These are phyloP conservation scores for Drechslera avenae DNA, from an alignment of 2,329 filamentous ascomycete species.

Conservation along the genomic window DNA sequence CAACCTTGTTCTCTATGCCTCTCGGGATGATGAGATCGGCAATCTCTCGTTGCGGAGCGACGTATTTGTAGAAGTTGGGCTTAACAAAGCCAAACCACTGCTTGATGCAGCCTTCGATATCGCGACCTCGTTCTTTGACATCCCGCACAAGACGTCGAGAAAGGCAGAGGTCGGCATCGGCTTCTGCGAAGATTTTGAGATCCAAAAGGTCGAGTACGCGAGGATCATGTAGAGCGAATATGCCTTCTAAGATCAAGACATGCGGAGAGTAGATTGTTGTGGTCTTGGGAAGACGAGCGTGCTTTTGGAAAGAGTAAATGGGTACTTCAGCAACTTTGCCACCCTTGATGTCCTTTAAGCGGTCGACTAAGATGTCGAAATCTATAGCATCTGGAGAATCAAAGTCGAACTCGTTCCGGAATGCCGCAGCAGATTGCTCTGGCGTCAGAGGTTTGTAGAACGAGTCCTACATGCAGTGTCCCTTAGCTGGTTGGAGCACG, in stretches of 20 bases:
- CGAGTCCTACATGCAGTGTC: slow-evolving; percentile 70
- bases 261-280: slow-evolving; percentile 95
- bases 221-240: slow-evolving; percentile 89
- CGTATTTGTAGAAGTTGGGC: slow-evolving; percentile 92
- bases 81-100: slow-evolving; percentile 98
- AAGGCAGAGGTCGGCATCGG: slow-evolving; percentile 91
- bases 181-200: slow-evolving; percentile 96
- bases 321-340: slow-evolving; percentile 90
- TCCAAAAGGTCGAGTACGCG: slow-evolving; percentile 86
- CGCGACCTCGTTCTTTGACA: slow-evolving; percentile 84
- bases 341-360: slow-evolving; percentile 81
- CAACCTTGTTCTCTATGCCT: slow-evolving; percentile 92
- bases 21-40: slow-evolving; percentile 95
- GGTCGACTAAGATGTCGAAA: slow-evolving; percentile 84
- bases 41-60: slow-evolving; percentile 87
- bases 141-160: slow-evolving; percentile 74
- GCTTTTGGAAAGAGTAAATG: slow-evolving; percentile 92
- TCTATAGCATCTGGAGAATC: slow-evolving; percentile 94
- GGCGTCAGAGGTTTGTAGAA: slow-evolving; percentile 90
- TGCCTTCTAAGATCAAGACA: slow-evolving; percentile 93
- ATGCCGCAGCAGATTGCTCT: slow-evolving; percentile 79
- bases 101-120: slow-evolving; percentile 94
- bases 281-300: slow-evolving; percentile 77
- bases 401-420: slow-evolving; percentile 93
- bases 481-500: slow-evolving; percentile 27